Conservation (phyloP, 2,329 filamentous ascomycete genomes). For the Penicillium expansum region DNA sequence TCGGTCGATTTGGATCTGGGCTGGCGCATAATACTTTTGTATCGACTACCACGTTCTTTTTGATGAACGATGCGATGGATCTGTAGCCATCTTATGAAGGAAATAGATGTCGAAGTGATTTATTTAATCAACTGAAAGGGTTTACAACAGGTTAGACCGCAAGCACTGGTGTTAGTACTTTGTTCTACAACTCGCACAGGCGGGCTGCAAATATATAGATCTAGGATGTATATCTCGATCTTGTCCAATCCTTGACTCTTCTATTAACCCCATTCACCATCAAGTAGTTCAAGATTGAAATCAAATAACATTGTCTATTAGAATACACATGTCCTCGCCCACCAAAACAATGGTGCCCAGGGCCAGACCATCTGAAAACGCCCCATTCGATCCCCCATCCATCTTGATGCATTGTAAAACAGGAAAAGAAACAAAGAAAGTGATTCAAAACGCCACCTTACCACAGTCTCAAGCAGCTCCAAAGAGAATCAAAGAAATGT, state of each 20-base stretch:
- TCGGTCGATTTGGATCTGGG: background rate
- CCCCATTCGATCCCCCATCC: constrained; percentile 18
- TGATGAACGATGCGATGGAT: background rate
- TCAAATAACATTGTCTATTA: constrained; percentile 17
- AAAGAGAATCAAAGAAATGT: background rate
- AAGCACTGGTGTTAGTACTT: background rate
- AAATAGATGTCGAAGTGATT: too few species aligned
- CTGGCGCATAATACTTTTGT: background rate
- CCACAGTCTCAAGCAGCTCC: background rate
- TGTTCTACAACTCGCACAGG: background rate
- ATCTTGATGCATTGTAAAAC: constrained; percentile 20
- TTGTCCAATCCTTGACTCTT: background rate
- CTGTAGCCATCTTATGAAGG: background rate
- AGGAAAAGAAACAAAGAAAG: constrained; percentile 6
- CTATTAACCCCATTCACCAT: background rate
- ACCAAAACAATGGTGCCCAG: constrained; percentile 11
- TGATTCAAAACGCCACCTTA: background rate
- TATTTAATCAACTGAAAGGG: background rate
- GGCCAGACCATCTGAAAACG: constrained; percentile 22
- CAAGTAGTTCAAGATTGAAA: background rate
- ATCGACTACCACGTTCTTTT: background rate
- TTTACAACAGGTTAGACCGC: background rate
- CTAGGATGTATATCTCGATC: background rate
- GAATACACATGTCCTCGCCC: constrained; percentile 14
- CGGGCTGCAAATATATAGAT: background rate